Conservation (phyloP, 805 yeast species). For the Saccharomycopsis sp. region DNA sequence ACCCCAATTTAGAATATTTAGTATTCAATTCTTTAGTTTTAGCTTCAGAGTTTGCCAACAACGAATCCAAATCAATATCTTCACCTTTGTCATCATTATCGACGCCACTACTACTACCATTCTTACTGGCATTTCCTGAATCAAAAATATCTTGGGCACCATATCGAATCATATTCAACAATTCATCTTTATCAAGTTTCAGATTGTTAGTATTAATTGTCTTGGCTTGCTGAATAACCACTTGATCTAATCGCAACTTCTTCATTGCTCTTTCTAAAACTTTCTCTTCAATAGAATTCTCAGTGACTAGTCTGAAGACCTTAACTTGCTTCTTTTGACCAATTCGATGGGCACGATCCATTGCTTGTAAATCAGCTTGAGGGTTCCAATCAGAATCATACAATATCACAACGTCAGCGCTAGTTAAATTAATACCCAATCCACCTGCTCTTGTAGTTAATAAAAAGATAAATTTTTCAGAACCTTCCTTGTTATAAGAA, state of each 20-base stretch:
- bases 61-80: conserved; percentile 53
- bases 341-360: conserved; percentile 86
- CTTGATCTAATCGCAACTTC: conserved; percentile 68
- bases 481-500: conserved; percentile 69
- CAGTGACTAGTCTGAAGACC: conserved; percentile 72
- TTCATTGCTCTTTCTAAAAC: conserved; percentile 78
- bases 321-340: conserved; percentile 82
- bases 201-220: conserved; percentile 28
- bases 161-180: conserved; percentile 74
- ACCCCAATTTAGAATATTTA: conserved; percentile 59
- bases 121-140: conserved; percentile 24
- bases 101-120: conserved; percentile 24
- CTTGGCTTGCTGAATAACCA: conserved; percentile 76
- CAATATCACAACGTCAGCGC: conserved; percentile 71
- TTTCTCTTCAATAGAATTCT: conserved; percentile 78
- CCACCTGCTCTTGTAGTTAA: conserved; percentile 89
- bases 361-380: conserved; percentile 82
- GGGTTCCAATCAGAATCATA: conserved; percentile 88
- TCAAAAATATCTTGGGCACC: conserved; percentile 66
- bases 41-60: conserved; percentile 53
- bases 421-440: conserved; percentile 72
- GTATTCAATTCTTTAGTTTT: conserved; percentile 56
- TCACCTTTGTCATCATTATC: conserved; percentile 33
- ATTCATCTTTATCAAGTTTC: conserved; percentile 57
- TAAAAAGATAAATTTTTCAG: conserved; percentile 64